Conservation (phyloP, 139 green algal species). For the Picochlorum sp. region DNA sequence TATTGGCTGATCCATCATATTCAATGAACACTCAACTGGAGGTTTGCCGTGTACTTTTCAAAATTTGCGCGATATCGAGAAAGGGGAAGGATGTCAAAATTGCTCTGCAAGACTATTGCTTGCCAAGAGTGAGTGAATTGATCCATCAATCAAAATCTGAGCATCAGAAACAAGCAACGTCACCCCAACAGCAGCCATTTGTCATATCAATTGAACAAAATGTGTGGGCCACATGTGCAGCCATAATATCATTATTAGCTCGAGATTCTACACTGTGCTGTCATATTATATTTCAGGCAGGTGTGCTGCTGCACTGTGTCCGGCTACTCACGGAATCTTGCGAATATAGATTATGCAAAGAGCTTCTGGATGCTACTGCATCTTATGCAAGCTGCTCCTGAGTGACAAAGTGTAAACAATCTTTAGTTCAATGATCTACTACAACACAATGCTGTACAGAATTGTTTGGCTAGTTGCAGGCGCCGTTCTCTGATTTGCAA, state of each 20-base stretch:
- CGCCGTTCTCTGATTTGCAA: too few relatives aligned
- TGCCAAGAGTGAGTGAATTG: conserved; percentile 5
- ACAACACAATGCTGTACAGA: too few relatives aligned
- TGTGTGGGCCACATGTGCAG: background rate
- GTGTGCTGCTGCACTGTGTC: background rate
- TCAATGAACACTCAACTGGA: background rate
- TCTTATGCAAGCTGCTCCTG: background rate
- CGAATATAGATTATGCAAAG: background rate
- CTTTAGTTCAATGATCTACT: too few relatives aligned
- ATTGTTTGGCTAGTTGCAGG: too few relatives aligned
- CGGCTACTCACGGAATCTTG: background rate
- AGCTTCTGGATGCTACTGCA: background rate
- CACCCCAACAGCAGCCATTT: background rate
- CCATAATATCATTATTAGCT: background rate
- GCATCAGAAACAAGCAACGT: background rate
- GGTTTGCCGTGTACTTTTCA: background rate
- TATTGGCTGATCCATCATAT: conserved; percentile 11
- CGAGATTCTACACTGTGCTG: conserved; percentile 5
- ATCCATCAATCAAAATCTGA: conserved; percentile 4
- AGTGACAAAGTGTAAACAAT: background rate
- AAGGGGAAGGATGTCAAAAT: background rate
- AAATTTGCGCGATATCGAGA: background rate
- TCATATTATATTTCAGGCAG: conserved; percentile 10
- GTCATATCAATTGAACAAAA: background rate
- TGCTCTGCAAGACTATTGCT: conserved; percentile 1